Evolutionary conservation across 192 early-diverging fungal genomes (phyloP), one percentile per base, ranked within the genome.

Genomic region (Lobosporangium transversale): DNA sequence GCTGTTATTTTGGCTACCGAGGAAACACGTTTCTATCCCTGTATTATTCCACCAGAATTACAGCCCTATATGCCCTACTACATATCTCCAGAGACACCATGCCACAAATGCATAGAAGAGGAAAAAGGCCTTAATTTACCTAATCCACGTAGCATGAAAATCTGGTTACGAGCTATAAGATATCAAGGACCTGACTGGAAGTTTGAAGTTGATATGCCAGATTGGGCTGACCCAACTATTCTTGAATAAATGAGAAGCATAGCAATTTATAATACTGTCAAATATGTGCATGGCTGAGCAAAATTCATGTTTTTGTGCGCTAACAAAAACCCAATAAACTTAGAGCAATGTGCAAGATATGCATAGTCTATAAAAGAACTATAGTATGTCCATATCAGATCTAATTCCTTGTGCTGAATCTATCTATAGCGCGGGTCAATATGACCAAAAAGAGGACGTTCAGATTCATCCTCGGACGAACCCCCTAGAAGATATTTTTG

Each of bases 1-100:
- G 24, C 56, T 4, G 27, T 44, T 29, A 9, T 49, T 1, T 66
- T 63, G 17, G 24, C 44, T 11, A 55, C 4, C 23, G 73, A 65
- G 0, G 73, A 76, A 27, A 67, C 73, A 18, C 63, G 73, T 1
- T 76, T 76, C 44, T 76, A 76, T 43, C 73, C 73, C 27, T 21
- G 29, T 1, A 20, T 67, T 0, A 76, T 76, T 47, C 64, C 73
- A n/a, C 45, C 63, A 26, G 73, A 76, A 11, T 24, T 4, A 17
- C 73, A 76, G 18, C 73, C 73, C 5, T 76, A 62, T 29, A 76
- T 76, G 73, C 73, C 73, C 0, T 76, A 67, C 30, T 76, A 76
- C 18, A 27, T 62, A 21, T 44, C 50, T 3, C 43, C 56, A 27
- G 53, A 56, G 17, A 62, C 58, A 2, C 73, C 73, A 42, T 76